Percentiles rank a stretch among this genome's conserved stretches.
Conservation (phyloP, 345 rosid species). For the Gossypium raimondii region DNA sequence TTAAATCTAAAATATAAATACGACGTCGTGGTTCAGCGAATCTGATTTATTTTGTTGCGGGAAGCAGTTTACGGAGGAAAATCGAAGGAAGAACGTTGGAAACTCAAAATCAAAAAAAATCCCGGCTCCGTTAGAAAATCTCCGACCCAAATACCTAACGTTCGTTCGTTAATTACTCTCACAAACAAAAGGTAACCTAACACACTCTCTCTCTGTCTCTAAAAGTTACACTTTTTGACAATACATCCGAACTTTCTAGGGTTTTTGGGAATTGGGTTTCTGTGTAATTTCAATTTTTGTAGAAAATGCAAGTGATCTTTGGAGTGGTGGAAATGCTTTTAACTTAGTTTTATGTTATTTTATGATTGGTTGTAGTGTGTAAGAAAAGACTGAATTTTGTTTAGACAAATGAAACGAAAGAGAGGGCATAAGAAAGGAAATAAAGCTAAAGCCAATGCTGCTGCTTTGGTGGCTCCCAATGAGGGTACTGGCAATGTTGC, state of each 20-base stretch:
- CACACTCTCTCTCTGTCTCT: too few relatives aligned
- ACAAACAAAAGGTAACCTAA: too few relatives aligned
- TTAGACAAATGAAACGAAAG: constrained; percentile 57
- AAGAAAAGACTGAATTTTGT: constrained; percentile 8
- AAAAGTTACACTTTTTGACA: too few relatives aligned
- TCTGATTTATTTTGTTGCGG: background rate
- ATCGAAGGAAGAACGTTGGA: background rate
- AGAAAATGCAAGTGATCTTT: background rate
- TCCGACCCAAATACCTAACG: too few relatives aligned
- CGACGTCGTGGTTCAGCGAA: background rate
- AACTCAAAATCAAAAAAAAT: background rate
- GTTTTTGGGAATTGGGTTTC: constrained; percentile 1
- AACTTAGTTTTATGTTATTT: background rate
- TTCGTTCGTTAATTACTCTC: too few relatives aligned
- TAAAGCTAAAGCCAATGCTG: constrained; percentile 29
- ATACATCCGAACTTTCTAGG: background rate
- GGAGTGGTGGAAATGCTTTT: background rate
- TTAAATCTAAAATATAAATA: background rate
- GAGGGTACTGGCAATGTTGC: constrained; percentile 25
- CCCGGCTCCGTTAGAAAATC: too few relatives aligned
- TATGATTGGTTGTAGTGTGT: constrained; percentile 5
- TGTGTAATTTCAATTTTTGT: background rate
- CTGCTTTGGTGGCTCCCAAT: constrained; percentile 9
- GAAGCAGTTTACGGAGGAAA: too few relatives aligned
- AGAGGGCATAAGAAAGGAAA: constrained; percentile 64